Evolutionary conservation across 2,329 filamentous ascomycete species (phyloP), one percentile per base, ranked within the genome.

Genomic region (Endoconidiophora polonica): DNA sequence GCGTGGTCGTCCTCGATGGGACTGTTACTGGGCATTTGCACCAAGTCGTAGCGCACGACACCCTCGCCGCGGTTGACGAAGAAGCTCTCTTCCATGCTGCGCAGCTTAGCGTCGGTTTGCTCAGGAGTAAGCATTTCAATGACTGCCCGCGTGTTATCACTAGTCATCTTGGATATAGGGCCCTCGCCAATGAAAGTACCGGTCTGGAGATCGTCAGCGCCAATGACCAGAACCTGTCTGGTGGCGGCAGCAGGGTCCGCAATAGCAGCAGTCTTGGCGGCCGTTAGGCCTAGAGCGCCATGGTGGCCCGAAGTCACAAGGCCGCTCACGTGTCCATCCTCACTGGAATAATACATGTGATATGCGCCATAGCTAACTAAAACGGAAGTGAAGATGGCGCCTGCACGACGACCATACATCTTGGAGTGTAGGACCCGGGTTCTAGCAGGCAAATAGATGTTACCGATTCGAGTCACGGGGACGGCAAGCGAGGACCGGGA

Each of bases 1-100:
- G 88, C 85, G 61, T 98, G 91, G 61, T 98, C 93, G 60, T 98
- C 91, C 67, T 98, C 91, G 53, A 98, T 98, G 0, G 91, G 91
- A 58, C 94, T 86, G 63, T 98, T 98, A 69, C 86, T 94, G 7
- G 90, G 85, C 54, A 96, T 75, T 65, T 98, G 91, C 22, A 91
- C 87, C 6, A 95, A 71, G 65, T 98, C 91, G 61, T 98, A 98
- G 57, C 91, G 79, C 55, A 94, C 81, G 38, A 98, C 90, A 37
- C 91, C 91, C 62, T 86, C 77, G 12, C 91, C 93, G 48, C 91
- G 73, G 53, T 86, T 86, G 39, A 98, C 86, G 7, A 87, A 70
- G 65, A 88, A 96, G 26, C 88, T 95, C 67, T 94, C 81, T 66
- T 98, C 87, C 60, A 86, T 86, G 62, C 83, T 81, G 57, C 91